Conservation (phyloP, 805 yeast species). For the Candida ponderosae region DNA sequence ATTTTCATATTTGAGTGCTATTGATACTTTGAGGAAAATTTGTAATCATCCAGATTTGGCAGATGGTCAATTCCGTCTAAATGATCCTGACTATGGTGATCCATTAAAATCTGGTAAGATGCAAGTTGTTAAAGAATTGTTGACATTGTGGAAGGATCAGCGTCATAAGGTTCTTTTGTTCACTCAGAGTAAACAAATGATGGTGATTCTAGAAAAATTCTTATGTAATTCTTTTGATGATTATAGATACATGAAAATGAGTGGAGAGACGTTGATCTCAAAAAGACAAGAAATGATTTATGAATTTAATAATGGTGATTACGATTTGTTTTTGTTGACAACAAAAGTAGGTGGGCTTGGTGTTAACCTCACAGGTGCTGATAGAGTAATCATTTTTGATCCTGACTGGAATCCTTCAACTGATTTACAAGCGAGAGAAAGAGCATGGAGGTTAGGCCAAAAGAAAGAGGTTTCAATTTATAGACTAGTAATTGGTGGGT, state of each 20-base stretch:
- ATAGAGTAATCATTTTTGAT: slow-evolving; percentile 86
- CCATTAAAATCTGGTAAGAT: slow-evolving; percentile 75
- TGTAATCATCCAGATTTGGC: slow-evolving; percentile 95
- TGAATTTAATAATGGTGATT: slow-evolving; percentile 55
- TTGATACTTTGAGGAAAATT: slow-evolving; percentile 82
- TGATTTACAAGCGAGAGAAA: slow-evolving; percentile 90
- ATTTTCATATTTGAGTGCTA: slow-evolving; percentile 75
- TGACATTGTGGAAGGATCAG: slow-evolving; percentile 70
- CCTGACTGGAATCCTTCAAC: slow-evolving; percentile 99
- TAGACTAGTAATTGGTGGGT: slow-evolving; percentile 86
- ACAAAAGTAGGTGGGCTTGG: slow-evolving; percentile 97
- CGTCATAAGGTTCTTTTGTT: slow-evolving; percentile 79
- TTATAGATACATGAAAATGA: slow-evolving; percentile 74
- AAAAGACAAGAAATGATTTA: slow-evolving; percentile 77
- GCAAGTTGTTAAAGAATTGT: slow-evolving; percentile 74
- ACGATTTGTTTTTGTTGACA: slow-evolving; percentile 70
- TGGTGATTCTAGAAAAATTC: slow-evolving; percentile 74
- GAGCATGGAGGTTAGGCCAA: slow-evolving; percentile 97
- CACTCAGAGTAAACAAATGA: slow-evolving; percentile 91
- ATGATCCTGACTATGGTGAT: slow-evolving; percentile 38
- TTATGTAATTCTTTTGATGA: slow-evolving; percentile 30
- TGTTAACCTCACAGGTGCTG: slow-evolving; percentile 90
- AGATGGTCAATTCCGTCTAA: slow-evolving; percentile 28
- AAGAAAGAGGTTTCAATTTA: slow-evolving; percentile 87
- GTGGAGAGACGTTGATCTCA: slow-evolving; percentile 81